Conservation (phyloP, 805 yeast species). For the Ogataea pignaliae region DNA sequence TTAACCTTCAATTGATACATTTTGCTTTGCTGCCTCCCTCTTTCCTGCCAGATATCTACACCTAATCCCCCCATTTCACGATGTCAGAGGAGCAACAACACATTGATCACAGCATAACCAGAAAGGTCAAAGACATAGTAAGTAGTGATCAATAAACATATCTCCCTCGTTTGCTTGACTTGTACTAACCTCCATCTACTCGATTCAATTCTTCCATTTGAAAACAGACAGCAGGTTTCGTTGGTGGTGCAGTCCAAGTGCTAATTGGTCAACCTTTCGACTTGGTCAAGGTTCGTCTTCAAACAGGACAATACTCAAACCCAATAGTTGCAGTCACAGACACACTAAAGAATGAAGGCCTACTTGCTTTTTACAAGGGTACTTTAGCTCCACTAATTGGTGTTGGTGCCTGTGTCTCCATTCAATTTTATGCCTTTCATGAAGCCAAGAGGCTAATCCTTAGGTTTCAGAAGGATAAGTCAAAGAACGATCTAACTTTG, state of each 20-base stretch:
- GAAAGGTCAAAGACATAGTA: constrained; percentile 49
- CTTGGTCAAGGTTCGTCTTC: constrained; percentile 63
- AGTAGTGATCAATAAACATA: constrained; percentile 6
- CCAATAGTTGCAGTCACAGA: constrained; percentile 47
- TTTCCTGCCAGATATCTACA: too few species aligned
- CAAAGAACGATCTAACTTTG: constrained; percentile 35
- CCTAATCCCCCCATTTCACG: too few species aligned
- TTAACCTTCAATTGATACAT: too few species aligned
- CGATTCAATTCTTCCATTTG: neutral
- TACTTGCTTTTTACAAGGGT: constrained; percentile 60
- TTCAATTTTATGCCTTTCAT: constrained; percentile 69
- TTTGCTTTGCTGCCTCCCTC: too few species aligned
- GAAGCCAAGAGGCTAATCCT: constrained; percentile 59
- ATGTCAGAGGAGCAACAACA: constrained; percentile 3
- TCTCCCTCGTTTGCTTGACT: too few species aligned
- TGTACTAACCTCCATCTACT: neutral
- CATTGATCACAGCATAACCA: constrained; percentile 32
- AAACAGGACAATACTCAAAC: constrained; percentile 59
- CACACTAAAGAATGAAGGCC: constrained; percentile 56
- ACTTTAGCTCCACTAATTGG: constrained; percentile 68
- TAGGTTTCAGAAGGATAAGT: constrained; percentile 16
- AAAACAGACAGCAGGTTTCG: constrained; percentile 42
- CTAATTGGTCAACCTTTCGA: constrained; percentile 66
- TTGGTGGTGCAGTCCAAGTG: constrained; percentile 53
- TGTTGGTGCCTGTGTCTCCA: constrained; percentile 65